These are phyloP conservation scores for Oryza coarctata DNA, from an alignment of 176 grass and related monocot species.

Conservation along the genomic window DNA sequence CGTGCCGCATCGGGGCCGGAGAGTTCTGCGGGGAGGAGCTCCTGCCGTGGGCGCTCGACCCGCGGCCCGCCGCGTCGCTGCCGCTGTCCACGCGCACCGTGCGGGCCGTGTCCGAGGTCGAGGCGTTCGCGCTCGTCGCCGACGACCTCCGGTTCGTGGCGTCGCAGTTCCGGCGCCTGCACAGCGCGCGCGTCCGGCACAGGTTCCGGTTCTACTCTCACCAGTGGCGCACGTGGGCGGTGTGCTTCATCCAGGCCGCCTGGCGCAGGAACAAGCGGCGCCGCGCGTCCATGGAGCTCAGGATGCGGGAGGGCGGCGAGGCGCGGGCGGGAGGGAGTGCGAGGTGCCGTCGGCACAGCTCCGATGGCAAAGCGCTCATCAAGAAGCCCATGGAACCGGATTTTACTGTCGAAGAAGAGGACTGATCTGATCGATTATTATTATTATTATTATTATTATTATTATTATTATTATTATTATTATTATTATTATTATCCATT, in stretches of 20 bases:
- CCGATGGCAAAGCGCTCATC: slow-evolving; percentile 37
- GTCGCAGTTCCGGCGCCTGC: slow-evolving; percentile 71
- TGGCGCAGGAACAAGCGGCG: slow-evolving; percentile 69
- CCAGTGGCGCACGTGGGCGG: slow-evolving; percentile 93
- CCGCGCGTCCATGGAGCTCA: slow-evolving; percentile 68
- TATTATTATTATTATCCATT: no score
- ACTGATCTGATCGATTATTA: neutral
- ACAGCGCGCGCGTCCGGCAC: slow-evolving; percentile 77
- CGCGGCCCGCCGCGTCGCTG: slow-evolving; percentile 47
- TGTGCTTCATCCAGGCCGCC: slow-evolving; percentile 92
- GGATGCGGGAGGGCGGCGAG: slow-evolving; percentile 20
- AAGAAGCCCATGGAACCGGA: slow-evolving; percentile 54
- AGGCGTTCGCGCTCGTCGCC: slow-evolving; percentile 92
- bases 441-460: no score
- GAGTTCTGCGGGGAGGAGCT: slow-evolving; percentile 99
- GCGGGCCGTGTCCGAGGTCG: slow-evolving; percentile 77
- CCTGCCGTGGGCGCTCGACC: slow-evolving; percentile 92
- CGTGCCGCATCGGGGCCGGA: slow-evolving; percentile 72
- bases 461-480: no score
- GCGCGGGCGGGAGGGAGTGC: neutral
- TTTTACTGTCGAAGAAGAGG: neutral
- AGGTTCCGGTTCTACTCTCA: slow-evolving; percentile 93
- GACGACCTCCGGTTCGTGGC: slow-evolving; percentile 84
- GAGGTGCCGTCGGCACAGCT: slow-evolving; percentile 23
- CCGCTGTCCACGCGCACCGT: slow-evolving; percentile 89